Base-by-base conservation (phyloP, 257 asterid genomes). In the Plantago major region DNA sequence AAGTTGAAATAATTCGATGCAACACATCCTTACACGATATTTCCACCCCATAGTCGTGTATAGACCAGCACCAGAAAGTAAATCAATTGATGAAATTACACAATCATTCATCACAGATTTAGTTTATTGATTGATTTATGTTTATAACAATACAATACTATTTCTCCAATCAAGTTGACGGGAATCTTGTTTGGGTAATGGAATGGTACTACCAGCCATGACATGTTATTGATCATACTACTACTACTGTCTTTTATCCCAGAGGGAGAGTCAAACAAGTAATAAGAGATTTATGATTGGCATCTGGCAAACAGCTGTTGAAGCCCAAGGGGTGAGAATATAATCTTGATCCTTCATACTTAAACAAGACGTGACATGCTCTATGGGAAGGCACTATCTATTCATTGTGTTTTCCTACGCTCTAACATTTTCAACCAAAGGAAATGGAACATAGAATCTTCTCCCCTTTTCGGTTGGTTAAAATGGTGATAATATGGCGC, bases 321-420 rank as follows among this genome's bases (percentile, higher is more conserved):
- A 15, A 16, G 5, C 26, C 18, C 54, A 47, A 19, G 18, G 51
- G 51, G 16, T 46, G 17, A 46, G 51, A 22, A 22, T 22, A 22
- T 2, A 22, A 22, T 22, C 26, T 46, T 13, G 17, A n/a, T n/a
- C n/a, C n/a, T n/a, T n/a, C n/a, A n/a, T n/a, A n/a, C n/a, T 10
- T 15, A 47, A 47, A 14, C 28, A 49, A 49, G 55, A 49, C 55
- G 55, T 49, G 55, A 15, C 55, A 49, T 49, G 11, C 55, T 49
- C 55, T 49, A 49, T 16, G 54, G 40, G 8, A 33, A 33, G 40
- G 40, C 40, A 33, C 40, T 33, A 4, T 33, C 8, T 33, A 4
- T 33, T 33, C 40, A 33, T 33, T 33, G 40, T 33, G 40, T 33
- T 48, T 15, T 48, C 17, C 8, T 10, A 13, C 9, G 19, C 54